Conservation (phyloP, 2,329 filamentous ascomycete genomes). For the Claviceps sp. region DNA sequence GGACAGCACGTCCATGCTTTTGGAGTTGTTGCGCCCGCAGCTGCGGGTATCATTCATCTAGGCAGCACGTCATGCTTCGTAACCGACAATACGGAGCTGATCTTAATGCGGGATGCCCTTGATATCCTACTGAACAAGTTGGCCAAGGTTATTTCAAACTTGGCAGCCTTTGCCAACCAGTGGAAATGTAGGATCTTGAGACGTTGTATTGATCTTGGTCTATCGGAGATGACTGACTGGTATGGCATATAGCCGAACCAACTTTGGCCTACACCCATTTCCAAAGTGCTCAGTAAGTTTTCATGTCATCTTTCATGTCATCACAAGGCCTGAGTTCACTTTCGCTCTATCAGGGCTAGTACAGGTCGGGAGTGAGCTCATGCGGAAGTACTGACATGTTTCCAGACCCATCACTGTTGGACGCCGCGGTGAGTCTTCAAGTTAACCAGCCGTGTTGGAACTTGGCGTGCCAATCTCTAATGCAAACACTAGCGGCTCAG, state of each 20-base stretch:
- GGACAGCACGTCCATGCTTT: slow-evolving; percentile 57
- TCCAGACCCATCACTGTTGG: slow-evolving; percentile 9
- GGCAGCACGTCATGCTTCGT: slow-evolving; percentile 30
- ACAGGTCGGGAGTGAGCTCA: background rate
- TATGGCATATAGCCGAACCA: slow-evolving; percentile 29
- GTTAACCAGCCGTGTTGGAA: background rate
- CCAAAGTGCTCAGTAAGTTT: slow-evolving; percentile 38
- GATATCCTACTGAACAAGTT: slow-evolving; percentile 67
- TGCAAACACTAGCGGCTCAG: slow-evolving; percentile 29
- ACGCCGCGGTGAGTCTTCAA: slow-evolving; percentile 7
- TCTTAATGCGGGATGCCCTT: slow-evolving; percentile 50
- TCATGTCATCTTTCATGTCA: background rate
- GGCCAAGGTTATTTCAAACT: slow-evolving; percentile 63
- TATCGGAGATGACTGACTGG: background rate
- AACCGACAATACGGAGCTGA: slow-evolving; percentile 67
- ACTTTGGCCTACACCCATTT: slow-evolving; percentile 68
- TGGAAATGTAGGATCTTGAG: slow-evolving; percentile 41
- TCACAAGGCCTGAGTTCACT: background rate
- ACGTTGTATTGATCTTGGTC: background rate
- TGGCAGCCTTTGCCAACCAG: slow-evolving; percentile 57
- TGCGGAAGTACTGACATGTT: slow-evolving; percentile 1
- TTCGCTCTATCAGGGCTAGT: background rate
- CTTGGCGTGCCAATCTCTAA: slow-evolving; percentile 13
- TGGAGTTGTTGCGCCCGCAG: slow-evolving; percentile 58
- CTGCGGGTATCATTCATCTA: slow-evolving; percentile 73